These are phyloP conservation scores for Monilinia aucupariae DNA, from an alignment of 2,329 filamentous ascomycete species.

Conservation along the genomic window DNA sequence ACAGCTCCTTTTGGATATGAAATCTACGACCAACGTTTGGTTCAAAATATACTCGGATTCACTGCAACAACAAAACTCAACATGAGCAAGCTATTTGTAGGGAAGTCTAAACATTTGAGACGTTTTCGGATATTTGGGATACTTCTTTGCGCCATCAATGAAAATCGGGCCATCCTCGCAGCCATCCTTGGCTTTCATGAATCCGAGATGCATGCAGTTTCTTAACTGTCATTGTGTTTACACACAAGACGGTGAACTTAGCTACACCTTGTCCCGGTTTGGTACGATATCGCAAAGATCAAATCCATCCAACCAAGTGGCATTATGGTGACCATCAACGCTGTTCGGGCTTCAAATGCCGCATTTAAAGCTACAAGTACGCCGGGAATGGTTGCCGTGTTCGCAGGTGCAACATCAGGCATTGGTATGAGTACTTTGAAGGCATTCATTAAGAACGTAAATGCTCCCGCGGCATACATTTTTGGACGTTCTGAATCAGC, in stretches of 20 bases:
- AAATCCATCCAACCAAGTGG: not conserved
- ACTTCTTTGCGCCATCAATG: not conserved
- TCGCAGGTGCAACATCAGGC: slow-evolving; percentile 51
- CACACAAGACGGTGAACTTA: not conserved
- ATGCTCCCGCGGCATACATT: slow-evolving; percentile 46
- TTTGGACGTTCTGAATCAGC: slow-evolving; percentile 42
- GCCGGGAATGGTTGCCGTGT: slow-evolving; percentile 43
- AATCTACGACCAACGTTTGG: too few relatives aligned
- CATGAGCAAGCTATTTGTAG: too few relatives aligned
- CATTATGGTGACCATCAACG: slow-evolving; percentile 34
- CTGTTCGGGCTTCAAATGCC: slow-evolving; percentile 38
- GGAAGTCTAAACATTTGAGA: too few relatives aligned
- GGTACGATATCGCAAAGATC: not conserved
- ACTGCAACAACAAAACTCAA: too few relatives aligned
- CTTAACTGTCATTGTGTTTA: not conserved
- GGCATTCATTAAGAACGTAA: slow-evolving; percentile 40
- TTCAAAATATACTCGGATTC: too few relatives aligned
- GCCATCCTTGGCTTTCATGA: slow-evolving; percentile 3
- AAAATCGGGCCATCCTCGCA: too few relatives aligned
- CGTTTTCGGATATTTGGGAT: too few relatives aligned
- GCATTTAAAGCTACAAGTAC: slow-evolving; percentile 31
- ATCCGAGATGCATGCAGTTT: slow-evolving; percentile 2
- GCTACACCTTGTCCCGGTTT: not conserved
- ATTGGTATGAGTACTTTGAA: slow-evolving; percentile 47
- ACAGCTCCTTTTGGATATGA: too few relatives aligned